Percentiles rank a stretch among this genome's conserved stretches.
phyloP scores from a whole-genome alignment of 306 rosid species.

The Elaeagnus macrophylla region DNA sequence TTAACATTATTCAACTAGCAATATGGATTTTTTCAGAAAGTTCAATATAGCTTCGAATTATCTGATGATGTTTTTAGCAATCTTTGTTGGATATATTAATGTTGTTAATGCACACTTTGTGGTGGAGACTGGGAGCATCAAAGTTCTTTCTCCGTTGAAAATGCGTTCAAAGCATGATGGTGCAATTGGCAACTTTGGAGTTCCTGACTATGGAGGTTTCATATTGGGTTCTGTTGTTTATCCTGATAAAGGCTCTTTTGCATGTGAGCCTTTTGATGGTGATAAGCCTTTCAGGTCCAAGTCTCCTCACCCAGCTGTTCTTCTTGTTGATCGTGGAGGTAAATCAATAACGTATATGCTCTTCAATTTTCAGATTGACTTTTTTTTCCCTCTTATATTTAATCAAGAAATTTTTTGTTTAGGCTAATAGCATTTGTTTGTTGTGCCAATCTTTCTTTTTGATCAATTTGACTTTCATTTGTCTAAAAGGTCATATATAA shows the following conservation, averaged over 20 bases:
- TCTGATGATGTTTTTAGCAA: not conserved
- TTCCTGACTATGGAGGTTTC: conserved; percentile 84
- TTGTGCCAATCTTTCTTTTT: too few species aligned
- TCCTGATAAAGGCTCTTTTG: conserved; percentile 43
- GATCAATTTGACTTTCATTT: too few species aligned
- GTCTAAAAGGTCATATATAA: too few species aligned
- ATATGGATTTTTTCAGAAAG: conserved; percentile 25
- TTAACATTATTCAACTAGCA: not conserved
- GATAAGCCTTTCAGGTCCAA: conserved; percentile 49
- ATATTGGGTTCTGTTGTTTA: conserved; percentile 59
- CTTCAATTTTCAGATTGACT: too few species aligned
- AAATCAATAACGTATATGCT: not conserved
- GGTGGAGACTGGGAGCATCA: conserved; percentile 73
- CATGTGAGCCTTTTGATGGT: conserved; percentile 56
- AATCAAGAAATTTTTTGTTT: too few species aligned
- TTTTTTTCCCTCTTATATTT: too few species aligned
- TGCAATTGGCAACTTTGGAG: conserved; percentile 79
- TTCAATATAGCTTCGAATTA: not conserved
- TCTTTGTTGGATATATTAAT: conserved; percentile 3
- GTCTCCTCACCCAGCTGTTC: conserved; percentile 36
- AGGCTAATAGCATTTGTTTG: too few species aligned
- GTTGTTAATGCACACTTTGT: conserved; percentile 44
- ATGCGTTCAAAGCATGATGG: conserved; percentile 46
- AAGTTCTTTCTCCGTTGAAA: conserved; percentile 46
- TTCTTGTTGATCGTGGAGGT: conserved; percentile 94